Base-by-base conservation (phyloP, 1,284 basidiomycete genomes). In the Cryptococcus sp. region DNA sequence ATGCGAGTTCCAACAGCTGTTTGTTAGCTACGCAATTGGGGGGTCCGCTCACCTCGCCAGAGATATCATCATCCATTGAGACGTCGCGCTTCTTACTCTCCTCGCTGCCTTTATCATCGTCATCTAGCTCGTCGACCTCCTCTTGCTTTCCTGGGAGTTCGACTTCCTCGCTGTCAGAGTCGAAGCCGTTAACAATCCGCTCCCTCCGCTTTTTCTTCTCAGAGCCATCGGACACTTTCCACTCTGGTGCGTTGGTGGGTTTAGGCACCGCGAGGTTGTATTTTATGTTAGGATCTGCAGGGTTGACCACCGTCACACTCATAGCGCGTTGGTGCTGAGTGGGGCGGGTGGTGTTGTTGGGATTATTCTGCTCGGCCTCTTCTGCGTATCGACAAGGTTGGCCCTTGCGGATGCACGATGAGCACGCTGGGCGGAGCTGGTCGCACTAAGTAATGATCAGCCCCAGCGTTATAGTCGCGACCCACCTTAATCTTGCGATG, bases 401-500 rank as follows among this genome's bases (percentile, higher is more conserved):
- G 20, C 68, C 69, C 61, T 72, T 73, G 39, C 72, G 67, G 4
- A 61, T 52, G 48, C 73, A 75, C 3, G 70, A 72, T 5, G 67
- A 65, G 52, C 72, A 75, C 0, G 70, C 61, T 5, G 73, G 73
- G 23, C 71, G 61, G 29, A 57, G 62, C 52, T 75, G 73, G 58
- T 75, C 73, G 48, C 73, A 75, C 73, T 75, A 55, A 7, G 13
- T 11, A 15, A 16, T 51, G 6, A 51, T 8, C n/a, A 22, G 23
- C n/a, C n/a, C n/a, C 7, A 3, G 51, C 34, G n/a, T 19, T 39
- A 29, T 5, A 48, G 52, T 5, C 17, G 8, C n/a, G 26, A 65
- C 71, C 46, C 53, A 71, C 73, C 60, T 68, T 68, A 61, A 75
- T 75, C 57, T 75, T 75, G 44, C 73, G 59, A 59, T 69, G 67